These are phyloP conservation scores for Cadophora sp. DNA, from an alignment of 2,329 filamentous ascomycete genomes.

Conservation along the genomic window DNA sequence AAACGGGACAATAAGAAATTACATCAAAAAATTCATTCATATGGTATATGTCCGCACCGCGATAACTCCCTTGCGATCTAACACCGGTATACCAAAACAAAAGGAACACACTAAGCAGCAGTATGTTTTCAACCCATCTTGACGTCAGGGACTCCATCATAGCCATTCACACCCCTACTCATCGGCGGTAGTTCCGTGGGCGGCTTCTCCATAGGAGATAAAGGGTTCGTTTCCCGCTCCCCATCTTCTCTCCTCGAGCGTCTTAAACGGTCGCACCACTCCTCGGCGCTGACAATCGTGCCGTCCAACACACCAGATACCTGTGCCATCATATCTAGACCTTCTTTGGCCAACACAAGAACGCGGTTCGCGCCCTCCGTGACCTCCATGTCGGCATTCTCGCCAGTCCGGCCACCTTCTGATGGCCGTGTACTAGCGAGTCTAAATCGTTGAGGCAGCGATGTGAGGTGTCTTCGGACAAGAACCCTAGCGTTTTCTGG, in stretches of 20 bases:
- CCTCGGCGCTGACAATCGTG: constrained; percentile 88
- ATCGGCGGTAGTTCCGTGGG: constrained; percentile 26
- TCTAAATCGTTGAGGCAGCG: constrained; percentile 82
- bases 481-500: constrained; percentile 87
- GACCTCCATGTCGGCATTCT: constrained; percentile 52
- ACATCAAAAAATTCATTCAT: constrained; percentile 2
- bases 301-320: constrained; percentile 88
- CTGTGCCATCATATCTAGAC: constrained; percentile 92
- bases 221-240: constrained; percentile 28
- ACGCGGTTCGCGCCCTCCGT: constrained; percentile 75
- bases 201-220: constrained; percentile 29
- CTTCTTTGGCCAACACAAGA: constrained; percentile 85
- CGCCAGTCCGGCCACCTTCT: constrained; percentile 45
- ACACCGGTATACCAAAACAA: constrained; percentile 2
- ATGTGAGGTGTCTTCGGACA: constrained; percentile 83
- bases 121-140: constrained; percentile 34
- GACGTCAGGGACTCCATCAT: constrained; percentile 27
- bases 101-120: neutral
- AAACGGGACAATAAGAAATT: neutral
- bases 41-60: constrained; percentile 8
- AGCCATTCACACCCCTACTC: constrained; percentile 22
- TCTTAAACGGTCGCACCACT: constrained; percentile 85
- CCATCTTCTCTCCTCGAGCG: constrained; percentile 45
- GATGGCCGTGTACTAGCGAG: constrained; percentile 63
- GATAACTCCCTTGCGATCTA: constrained; percentile 7